Evolutionary conservation across 2,329 filamentous ascomycete species (phyloP).

Genomic region (Chalara sp.): DNA sequence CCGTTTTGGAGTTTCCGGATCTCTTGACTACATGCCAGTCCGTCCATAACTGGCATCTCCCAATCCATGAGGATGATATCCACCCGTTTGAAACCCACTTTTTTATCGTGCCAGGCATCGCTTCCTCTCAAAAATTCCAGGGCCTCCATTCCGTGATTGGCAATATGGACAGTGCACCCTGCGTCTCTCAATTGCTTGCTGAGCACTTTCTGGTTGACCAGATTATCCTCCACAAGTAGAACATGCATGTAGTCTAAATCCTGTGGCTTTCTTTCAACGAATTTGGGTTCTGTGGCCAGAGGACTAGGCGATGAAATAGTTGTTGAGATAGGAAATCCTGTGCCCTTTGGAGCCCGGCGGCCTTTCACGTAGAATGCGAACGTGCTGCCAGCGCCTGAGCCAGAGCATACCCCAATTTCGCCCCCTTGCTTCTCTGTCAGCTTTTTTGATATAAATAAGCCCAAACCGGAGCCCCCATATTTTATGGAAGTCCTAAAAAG

Average conservation of each 20-base stretch:
- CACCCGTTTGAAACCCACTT: constrained; percentile 35
- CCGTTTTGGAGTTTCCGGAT: constrained; percentile 61
- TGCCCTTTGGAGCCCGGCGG: constrained; percentile 1
- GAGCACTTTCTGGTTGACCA: constrained; percentile 53
- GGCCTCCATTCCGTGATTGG: constrained; percentile 50
- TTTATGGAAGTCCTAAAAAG: constrained; percentile 59
- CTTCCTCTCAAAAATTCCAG: constrained; percentile 30
- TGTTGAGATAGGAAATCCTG: not conserved
- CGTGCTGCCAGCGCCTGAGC: constrained; percentile 62
- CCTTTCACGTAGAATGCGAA: constrained; percentile 71
- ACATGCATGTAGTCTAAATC: constrained; percentile 22
- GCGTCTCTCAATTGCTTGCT: constrained; percentile 42
- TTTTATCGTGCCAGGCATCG: not conserved
- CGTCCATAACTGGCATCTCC: constrained; percentile 79
- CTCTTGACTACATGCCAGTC: constrained; percentile 61
- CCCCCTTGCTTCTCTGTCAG: constrained; percentile 78
- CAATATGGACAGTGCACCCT: constrained; percentile 34
- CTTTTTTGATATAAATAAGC: constrained; percentile 71
- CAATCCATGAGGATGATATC: constrained; percentile 71
- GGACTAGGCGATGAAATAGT: not conserved
- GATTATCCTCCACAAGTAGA: constrained; percentile 54
- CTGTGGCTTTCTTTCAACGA: not conserved
- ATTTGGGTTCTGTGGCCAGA: not conserved
- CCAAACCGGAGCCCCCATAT: constrained; percentile 73
- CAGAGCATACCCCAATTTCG: constrained; percentile 68